These are phyloP conservation scores for Penicillium lividum DNA, from an alignment of 495 filamentous ascomycete species.

Conservation along the genomic window DNA sequence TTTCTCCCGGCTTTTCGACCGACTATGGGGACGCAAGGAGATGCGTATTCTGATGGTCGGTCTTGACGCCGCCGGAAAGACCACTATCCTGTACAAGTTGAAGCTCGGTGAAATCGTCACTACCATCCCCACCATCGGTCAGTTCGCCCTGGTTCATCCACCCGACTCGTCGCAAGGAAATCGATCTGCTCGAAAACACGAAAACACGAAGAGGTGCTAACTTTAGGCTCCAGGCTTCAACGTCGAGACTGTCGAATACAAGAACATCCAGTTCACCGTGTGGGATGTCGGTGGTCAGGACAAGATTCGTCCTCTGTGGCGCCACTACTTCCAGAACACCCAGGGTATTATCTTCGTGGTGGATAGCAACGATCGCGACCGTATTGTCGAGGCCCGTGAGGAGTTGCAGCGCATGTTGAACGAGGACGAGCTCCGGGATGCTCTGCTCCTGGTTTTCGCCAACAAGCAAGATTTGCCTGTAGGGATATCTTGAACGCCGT, in stretches of 20 bases:
- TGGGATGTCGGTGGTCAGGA: constrained; percentile 99
- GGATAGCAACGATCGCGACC: constrained; percentile 99
- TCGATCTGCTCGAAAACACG: background rate
- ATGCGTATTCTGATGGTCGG: constrained; percentile 99
- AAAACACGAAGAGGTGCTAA: constrained; percentile 14
- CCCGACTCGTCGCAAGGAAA: constrained; percentile 7
- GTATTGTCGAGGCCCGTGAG: constrained; percentile 97
- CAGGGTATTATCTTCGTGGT: constrained; percentile 99
- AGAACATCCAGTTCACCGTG: constrained; percentile 99
- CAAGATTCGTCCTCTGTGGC: constrained; percentile 99
- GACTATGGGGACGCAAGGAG: constrained; percentile 98
- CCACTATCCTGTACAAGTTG: constrained; percentile 99
- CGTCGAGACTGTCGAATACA: constrained; percentile 99
- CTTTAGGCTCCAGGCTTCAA: constrained; percentile 75
- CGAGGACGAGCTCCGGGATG: constrained; percentile 98
- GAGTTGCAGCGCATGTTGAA: constrained; percentile 99
- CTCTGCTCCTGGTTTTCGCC: constrained; percentile 95
- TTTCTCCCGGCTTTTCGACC: constrained; percentile 90
- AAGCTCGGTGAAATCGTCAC: constrained; percentile 99
- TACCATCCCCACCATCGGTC: constrained; percentile 99
- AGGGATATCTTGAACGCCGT: constrained; percentile 36
- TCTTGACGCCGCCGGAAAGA: constrained; percentile 99
- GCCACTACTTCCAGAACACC: constrained; percentile 99
- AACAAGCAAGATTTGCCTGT: constrained; percentile 99
- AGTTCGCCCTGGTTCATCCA: constrained; percentile 40